These are phyloP conservation scores for Neobulgaria alba DNA, from an alignment of 2,329 filamentous ascomycete genomes.

Conservation along the genomic window DNA sequence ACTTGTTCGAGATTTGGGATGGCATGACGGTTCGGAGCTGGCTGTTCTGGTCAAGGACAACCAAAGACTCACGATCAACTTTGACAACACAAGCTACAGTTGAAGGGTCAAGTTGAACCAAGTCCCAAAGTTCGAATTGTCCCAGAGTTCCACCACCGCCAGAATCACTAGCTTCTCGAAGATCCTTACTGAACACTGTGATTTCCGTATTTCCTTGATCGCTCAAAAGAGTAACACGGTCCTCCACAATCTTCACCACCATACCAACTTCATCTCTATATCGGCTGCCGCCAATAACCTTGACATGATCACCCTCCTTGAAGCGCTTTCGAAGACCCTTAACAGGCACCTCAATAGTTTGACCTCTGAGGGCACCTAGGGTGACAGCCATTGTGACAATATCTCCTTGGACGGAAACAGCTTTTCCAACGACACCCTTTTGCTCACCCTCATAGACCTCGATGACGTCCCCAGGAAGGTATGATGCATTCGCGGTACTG, in stretches of 20 bases:
- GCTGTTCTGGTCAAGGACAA: constrained; percentile 84
- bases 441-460: constrained; percentile 96
- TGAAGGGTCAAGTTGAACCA: constrained; percentile 86
- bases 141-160: constrained; percentile 78
- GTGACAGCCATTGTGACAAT: constrained; percentile 84
- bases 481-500: constrained; percentile 70
- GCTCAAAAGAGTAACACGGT: constrained; percentile 85
- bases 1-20: constrained; percentile 83
- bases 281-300: constrained; percentile 92
- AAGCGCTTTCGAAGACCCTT: constrained; percentile 91
- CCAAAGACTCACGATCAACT: constrained; percentile 86
- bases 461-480: constrained; percentile 89
- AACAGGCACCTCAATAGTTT: constrained; percentile 84
- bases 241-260: constrained; percentile 87
- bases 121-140: constrained; percentile 84
- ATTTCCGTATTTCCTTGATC: constrained; percentile 91
- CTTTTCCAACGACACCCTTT: constrained; percentile 79
- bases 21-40: constrained; percentile 75
- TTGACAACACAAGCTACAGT: constrained; percentile 93
- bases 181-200: constrained; percentile 94
- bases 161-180: constrained; percentile 86
- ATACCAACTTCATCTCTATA: constrained; percentile 95
- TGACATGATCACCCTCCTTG: constrained; percentile 90
- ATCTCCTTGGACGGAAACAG: constrained; percentile 77
- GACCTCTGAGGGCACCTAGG: constrained; percentile 72